A percentile compares a stretch with the other conserved stretches of the same genome.
These are phyloP conservation scores for Rhodotorula paludigena DNA, from an alignment of 768 basidiomycete species.

Conservation along the genomic window DNA sequence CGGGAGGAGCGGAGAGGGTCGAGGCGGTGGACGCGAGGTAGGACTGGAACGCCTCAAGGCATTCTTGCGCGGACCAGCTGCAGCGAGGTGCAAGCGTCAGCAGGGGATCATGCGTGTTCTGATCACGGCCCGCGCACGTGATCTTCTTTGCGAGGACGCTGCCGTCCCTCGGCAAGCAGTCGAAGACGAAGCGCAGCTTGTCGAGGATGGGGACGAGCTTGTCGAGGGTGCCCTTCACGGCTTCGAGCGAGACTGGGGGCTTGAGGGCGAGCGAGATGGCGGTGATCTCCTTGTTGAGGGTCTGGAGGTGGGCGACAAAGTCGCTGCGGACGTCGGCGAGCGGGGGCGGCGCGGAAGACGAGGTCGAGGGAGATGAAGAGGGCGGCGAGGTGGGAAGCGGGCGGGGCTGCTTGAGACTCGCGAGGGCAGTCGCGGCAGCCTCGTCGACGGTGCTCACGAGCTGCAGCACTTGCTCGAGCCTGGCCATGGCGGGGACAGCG, in stretches of 20 bases:
- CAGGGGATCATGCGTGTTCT: neutral
- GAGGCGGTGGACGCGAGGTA: conserved; percentile 2
- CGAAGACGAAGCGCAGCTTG: conserved; percentile 14
- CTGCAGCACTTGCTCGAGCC: no score
- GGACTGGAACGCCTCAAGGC: conserved; percentile 15
- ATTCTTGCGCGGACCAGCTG: conserved; percentile 22
- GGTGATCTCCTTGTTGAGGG: conserved; percentile 15
- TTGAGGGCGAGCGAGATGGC: conserved; percentile 30
- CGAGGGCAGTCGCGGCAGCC: no score
- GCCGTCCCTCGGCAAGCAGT: neutral
- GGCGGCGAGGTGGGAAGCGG: neutral
- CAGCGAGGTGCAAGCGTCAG: neutral
- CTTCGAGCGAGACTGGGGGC: conserved; percentile 5
- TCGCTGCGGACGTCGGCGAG: conserved; percentile 24
- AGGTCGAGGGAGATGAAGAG: neutral
- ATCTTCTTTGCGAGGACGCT: conserved; percentile 9
- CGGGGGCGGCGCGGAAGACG: neutral
- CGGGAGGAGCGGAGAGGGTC: neutral
- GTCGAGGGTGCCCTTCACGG: neutral
- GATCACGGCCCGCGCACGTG: neutral
- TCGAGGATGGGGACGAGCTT: conserved; percentile 8
- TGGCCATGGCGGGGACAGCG: neutral
- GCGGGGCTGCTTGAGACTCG: neutral
- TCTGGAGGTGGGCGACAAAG: neutral
- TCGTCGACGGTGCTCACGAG: no score